Evolutionary conservation across 202 grass and related monocot genomes (phyloP), one percentile per base, ranked within the genome.

Genomic region (Hordeum pubiflorum): DNA sequence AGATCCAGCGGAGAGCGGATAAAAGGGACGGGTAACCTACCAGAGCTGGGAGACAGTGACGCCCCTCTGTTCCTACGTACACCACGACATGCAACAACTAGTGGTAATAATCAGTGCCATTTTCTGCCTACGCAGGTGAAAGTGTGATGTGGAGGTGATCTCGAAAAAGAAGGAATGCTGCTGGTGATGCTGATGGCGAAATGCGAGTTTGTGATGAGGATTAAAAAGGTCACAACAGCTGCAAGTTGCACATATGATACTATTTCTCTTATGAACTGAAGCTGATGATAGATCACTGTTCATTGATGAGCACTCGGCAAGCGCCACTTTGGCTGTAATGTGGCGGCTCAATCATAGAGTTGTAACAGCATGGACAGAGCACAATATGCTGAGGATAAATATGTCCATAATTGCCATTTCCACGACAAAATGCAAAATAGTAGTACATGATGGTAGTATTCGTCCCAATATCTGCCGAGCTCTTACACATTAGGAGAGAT

Each of bases 21-120:
- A 79, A 85, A 73, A 85, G 66, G 74, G 68, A 89, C 23, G 79
- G 83, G 68, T 75, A 82, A 62, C 83, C 83, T 75, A 82, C 74
- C 87, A 7, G 22, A 89, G 69, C 59, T 79, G 67, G 48, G 73
- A 40, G 74, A 89, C 75, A 86, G 39, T 43, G 87, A 89, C 79
- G 48, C 48, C 57, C 34, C n/a, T 14, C 58, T 74, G 64, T 82
- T 22, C 59, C 27, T 39, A 58, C 46, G 78, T 66, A 52, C 76
- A 37, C 43, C 40, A 81, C 46, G 20, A 17, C 57, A 5, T 41
- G 63, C 23, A 77, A 27, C 56, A 41, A 20, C 27, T n/a, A 37
- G 17, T 0, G 50, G 50, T 54, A 41, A 24, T 54, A 41, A 24
- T 27, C 18, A 20, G 33, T 27, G 26, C 41, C 11, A 24, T 54